Evolutionary conservation across 345 rosid genomes (phyloP).

Genomic region (Salix arbutifolia): DNA sequence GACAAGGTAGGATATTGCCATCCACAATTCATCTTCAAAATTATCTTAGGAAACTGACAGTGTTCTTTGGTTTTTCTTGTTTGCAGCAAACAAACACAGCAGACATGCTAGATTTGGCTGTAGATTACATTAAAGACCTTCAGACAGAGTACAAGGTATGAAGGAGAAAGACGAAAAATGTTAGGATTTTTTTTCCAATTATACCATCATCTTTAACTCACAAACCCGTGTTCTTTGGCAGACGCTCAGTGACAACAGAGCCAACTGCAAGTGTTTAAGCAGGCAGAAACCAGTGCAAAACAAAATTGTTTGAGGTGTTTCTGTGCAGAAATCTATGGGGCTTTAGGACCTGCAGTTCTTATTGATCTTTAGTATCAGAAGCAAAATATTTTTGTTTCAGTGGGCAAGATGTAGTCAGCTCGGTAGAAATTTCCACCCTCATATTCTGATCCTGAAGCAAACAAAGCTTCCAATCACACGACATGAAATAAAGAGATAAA

Average conservation of each 20-base stretch:
- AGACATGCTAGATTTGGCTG: conserved; percentile 96
- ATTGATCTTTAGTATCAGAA: not conserved
- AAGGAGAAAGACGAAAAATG: not conserved
- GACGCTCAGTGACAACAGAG: conserved; percentile 51
- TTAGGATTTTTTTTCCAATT: not conserved
- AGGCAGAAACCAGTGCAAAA: conserved; percentile 31
- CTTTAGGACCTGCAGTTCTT: conserved; percentile 11
- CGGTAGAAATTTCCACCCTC: conserved; percentile 14
- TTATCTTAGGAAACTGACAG: not conserved
- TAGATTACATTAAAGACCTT: conserved; percentile 90
- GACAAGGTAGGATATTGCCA: conserved; percentile 59
- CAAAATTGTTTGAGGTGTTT: conserved; percentile 29
- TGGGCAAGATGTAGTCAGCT: not conserved
- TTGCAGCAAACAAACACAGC: conserved; percentile 92
- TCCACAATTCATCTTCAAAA: not conserved
- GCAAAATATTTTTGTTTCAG: not conserved
- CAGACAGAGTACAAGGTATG: conserved; percentile 78
- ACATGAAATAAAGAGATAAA: conserved; percentile 28
- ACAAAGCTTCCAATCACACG: conserved; percentile 10
- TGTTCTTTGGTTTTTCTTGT: conserved; percentile 1
- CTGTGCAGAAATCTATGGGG: conserved; percentile 12
- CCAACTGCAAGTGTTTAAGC: conserved; percentile 58
- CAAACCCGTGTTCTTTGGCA: conserved; percentile 21
- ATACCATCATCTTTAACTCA: not conserved
- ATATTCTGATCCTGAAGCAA: conserved; percentile 19